Evolutionary conservation across 164 flowering plant species (phyloP).

Genomic region (Sedum album): DNA sequence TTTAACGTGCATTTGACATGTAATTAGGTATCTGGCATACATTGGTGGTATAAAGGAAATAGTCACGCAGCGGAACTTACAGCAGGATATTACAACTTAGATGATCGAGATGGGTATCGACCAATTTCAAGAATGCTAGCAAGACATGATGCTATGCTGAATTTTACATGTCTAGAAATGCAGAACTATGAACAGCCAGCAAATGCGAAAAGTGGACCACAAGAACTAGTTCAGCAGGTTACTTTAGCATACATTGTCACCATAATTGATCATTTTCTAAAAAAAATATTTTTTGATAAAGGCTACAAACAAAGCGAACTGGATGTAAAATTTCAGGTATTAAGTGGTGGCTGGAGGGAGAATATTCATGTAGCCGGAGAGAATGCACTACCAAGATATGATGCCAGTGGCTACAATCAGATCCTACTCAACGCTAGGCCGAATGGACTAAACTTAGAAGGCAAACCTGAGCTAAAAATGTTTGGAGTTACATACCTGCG

Average conservation of each 20-base stretch:
- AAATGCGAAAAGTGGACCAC: constrained; percentile 52
- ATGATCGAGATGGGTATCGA: constrained; percentile 70
- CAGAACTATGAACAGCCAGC: constrained; percentile 51
- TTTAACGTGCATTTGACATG: not conserved
- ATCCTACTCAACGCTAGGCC: constrained; percentile 73
- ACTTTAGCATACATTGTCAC: too few relatives aligned
- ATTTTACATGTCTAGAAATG: constrained; percentile 92
- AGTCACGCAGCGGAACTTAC: constrained; percentile 82
- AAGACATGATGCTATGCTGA: constrained; percentile 53
- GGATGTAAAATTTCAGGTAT: constrained; percentile 50
- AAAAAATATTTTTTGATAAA: too few relatives aligned
- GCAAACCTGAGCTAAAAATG: constrained; percentile 43
- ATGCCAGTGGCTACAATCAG: constrained; percentile 53
- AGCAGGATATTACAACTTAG: constrained; percentile 67
- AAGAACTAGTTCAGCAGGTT: constrained; percentile 87
- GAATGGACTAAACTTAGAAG: constrained; percentile 50
- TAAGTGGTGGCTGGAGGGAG: constrained; percentile 71
- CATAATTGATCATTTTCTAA: too few relatives aligned
- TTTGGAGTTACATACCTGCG: constrained; percentile 71
- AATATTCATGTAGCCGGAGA: constrained; percentile 68
- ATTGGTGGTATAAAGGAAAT: constrained; percentile 72
- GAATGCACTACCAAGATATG: constrained; percentile 75
- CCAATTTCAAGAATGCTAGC: constrained; percentile 80
- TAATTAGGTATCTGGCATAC: constrained; percentile 73
- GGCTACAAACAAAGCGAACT: too few relatives aligned